Conservation (phyloP, 257 asterid genomes). For the Salvia hispanica region DNA sequence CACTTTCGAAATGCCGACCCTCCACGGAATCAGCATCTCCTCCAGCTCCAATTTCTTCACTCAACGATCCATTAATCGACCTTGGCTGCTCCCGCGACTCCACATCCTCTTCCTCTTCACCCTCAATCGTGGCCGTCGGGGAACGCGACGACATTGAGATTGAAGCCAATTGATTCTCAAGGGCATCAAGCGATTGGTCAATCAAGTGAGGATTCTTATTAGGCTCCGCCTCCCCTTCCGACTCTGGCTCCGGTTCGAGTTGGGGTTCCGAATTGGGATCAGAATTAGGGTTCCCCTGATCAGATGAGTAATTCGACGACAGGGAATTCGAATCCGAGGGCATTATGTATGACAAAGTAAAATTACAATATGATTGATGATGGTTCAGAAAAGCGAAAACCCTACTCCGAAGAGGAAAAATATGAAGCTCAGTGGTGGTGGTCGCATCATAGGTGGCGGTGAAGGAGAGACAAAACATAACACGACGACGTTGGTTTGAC, state of each 20-base stretch:
- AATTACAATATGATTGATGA: not conserved
- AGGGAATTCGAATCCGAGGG: conserved; percentile 42
- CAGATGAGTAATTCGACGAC: conserved; percentile 44
- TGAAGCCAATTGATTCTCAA: conserved; percentile 86
- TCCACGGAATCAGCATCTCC: conserved; percentile 29
- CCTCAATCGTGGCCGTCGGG: conserved; percentile 39
- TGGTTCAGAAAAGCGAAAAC: conserved; percentile 12
- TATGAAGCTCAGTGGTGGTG: conserved; percentile 27
- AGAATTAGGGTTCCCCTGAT: conserved; percentile 47
- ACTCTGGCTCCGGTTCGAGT: conserved; percentile 18
- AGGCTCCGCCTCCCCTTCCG: not conserved
- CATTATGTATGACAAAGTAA: conserved; percentile 22
- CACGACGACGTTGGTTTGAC: conserved; percentile 41
- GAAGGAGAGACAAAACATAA: conserved; percentile 24
- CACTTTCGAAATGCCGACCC: conserved; percentile 35
- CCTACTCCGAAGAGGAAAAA: not conserved
- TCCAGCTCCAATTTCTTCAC: conserved; percentile 36
- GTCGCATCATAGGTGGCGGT: conserved; percentile 35
- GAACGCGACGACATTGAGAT: conserved; percentile 67
- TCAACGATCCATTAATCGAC: conserved; percentile 40
- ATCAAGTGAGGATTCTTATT: conserved; percentile 48
- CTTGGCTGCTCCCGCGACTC: conserved; percentile 33
- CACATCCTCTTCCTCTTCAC: conserved; percentile 36
- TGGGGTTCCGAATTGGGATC: conserved; percentile 31
- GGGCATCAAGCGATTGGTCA: conserved; percentile 90